Evolutionary conservation across 345 rosid species (phyloP).

Genomic region (Arabidopsis arenosa): DNA sequence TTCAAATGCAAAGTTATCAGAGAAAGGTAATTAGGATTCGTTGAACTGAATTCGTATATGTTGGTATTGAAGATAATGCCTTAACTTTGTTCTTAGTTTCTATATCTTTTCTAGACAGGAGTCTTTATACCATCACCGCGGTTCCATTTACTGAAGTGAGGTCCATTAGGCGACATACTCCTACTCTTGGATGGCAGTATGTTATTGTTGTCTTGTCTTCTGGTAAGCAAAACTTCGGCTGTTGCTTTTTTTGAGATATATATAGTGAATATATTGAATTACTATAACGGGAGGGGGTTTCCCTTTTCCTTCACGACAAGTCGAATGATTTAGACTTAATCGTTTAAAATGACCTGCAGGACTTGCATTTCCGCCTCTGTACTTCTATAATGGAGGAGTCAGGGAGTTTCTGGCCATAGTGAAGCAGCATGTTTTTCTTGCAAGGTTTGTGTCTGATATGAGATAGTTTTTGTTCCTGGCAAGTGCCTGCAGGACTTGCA

Average conservation of each 20-base stretch:
- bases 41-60: neutral
- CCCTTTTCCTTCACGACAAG: neutral
- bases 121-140: slow-evolving; percentile 83
- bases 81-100: slow-evolving; percentile 24
- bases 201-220: slow-evolving; percentile 85
- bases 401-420: slow-evolving; percentile 82
- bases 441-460: slow-evolving; percentile 59
- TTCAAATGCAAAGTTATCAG: slow-evolving; percentile 69
- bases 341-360: slow-evolving; percentile 54
- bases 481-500: too few relatives aligned
- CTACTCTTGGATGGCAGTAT: slow-evolving; percentile 97
- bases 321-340: neutral
- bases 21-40: slow-evolving; percentile 64
- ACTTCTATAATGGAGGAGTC: slow-evolving; percentile 95
- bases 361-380: slow-evolving; percentile 89
- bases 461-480: neutral
- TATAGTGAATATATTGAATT: neutral
- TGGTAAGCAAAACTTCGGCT: slow-evolving; percentile 52
- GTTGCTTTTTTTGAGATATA: slow-evolving; percentile 1
- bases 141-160: slow-evolving; percentile 80
- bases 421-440: slow-evolving; percentile 83
- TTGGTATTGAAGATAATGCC: slow-evolving; percentile 3
- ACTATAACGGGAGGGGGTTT: neutral
- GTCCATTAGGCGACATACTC: slow-evolving; percentile 85
- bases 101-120: slow-evolving; percentile 64